Base-by-base conservation (phyloP, 1,139 yeast species). In the Nakaseomyces sp. region DNA sequence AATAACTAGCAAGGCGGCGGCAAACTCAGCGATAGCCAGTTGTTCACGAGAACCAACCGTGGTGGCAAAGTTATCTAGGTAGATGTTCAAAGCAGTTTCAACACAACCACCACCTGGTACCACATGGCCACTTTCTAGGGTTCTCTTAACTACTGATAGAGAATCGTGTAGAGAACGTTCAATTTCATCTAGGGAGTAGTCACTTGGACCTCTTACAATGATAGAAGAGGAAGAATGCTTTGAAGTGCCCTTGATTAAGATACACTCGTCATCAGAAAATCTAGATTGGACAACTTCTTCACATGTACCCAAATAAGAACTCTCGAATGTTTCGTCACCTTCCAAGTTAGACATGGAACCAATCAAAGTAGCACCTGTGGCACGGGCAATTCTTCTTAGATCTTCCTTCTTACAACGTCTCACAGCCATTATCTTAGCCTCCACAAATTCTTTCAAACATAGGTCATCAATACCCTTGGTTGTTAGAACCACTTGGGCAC, bases 81-180 rank as follows among this genome's bases (percentile, higher is more conserved):
- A 93, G 47, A 93, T 88, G 69, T 88, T 89, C 57, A 93, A 75
- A 9, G 98, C 96, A 40, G 96, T 75, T 69, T 93, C 99, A 40
- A 91, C 98, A 18, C 97, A 96, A 50, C 99, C 99, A 51, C 98
- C 99, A 47, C 99, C 99, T 40, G 98, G 97, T 8, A 93, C 98
- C 46, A 93, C 93, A 53, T 76, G 69, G 13, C 97, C 97, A 59
- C 93, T 80, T 68, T 93, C 99, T 55, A 93, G 76, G 15, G 98
- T 88, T 64, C 98, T 81, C 71, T 93, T 93, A 40, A 93, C 96
- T 32, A 91, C 98, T 40, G 89, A 81, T 55, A 93, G 73, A 1
- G 98, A 86, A 65, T 93, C 99, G 61, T 88, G 96, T 48, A 93
- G 67, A 2, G 96, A 86, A 66, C 99, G 79, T 69, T 93, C 96